These are phyloP conservation scores for Astraeus odoratus DNA, from an alignment of 768 basidiomycete species.

Conservation along the genomic window DNA sequence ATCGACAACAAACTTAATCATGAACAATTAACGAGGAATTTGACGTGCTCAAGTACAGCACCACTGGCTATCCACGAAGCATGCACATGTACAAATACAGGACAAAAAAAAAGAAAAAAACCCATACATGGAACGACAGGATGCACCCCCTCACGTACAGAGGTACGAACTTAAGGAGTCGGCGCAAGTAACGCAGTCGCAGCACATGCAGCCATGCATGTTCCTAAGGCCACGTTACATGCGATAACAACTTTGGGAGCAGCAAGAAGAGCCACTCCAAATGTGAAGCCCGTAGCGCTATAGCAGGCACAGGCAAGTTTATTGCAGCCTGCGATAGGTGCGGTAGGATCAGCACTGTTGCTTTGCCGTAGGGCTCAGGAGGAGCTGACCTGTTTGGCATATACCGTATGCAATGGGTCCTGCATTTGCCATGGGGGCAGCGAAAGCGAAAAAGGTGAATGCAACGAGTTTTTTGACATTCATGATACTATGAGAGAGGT, in stretches of 20 bases:
- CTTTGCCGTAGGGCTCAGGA: background rate
- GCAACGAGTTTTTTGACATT: slow-evolving; percentile 17
- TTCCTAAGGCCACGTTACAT: slow-evolving; percentile 19
- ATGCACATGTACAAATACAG: too few species aligned
- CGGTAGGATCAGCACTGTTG: background rate
- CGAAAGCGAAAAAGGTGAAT: slow-evolving; percentile 13
- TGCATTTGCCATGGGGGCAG: slow-evolving; percentile 9
- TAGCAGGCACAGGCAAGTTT: slow-evolving; percentile 16
- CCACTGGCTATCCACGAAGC: background rate
- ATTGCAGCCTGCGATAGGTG: slow-evolving; percentile 17
- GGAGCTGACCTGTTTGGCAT: slow-evolving; percentile 19
- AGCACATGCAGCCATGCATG: slow-evolving; percentile 22
- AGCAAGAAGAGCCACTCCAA: slow-evolving; percentile 15
- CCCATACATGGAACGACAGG: too few species aligned
- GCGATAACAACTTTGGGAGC: slow-evolving; percentile 15
- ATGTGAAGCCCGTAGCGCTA: slow-evolving; percentile 16
- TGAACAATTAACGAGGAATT: too few species aligned
- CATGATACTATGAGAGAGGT: slow-evolving; percentile 8
- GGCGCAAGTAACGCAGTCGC: slow-evolving; percentile 16
- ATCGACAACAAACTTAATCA: too few species aligned
- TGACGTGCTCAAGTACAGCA: background rate
- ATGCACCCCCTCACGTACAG: background rate
- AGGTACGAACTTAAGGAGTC: slow-evolving; percentile 14
- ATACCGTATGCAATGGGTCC: slow-evolving; percentile 15
- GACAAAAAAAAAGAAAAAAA: too few species aligned